Evolutionary conservation across 164 flowering plant genomes (phyloP), one percentile per base, ranked within the genome.

Genomic region (Echeveria elegans): DNA sequence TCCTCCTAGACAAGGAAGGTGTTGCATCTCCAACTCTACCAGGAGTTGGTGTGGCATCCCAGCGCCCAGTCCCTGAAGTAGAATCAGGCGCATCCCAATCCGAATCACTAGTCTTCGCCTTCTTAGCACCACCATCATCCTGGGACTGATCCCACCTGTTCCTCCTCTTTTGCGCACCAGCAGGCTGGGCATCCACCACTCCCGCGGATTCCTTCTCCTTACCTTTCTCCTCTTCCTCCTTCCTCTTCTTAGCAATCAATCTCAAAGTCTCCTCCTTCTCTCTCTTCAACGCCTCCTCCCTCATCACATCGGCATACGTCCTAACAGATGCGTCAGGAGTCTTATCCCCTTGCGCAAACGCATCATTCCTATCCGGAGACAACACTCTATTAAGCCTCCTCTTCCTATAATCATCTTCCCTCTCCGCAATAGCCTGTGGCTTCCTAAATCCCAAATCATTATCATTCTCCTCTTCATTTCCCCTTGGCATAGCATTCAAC

Each of bases 31-130:
- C 87, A 8, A 86, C 76, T 53, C 97, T 82, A 32, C 98, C 97
- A 0, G 98, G 98, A 0, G 98, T 92, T 0, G 98, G 98, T 1
- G 98, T 93, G 0, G 97, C 95, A 79, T 93, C 98, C 98, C 98
- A 93, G 41, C 97, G 72, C 0, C 98, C 92, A 70, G 85, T 85
- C 47, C 93, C 98, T 0, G 97, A 91, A 0, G 97, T 86, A 0
- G 95, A 81, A 73, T 91, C 99, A 0, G 96, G 97, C 83, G 83
- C 50, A 61, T 94, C 99, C 99, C 99, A 94, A 70, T 94, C 99
- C 5, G 99, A 94, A 0, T 71, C 28, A 5, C 48, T 31, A n/a
- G 38, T 63, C 68, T 85, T 91, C 0, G 89, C 81, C 72, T 91
- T 91, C 81, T 89, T 94, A 16, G 68, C 76, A 50, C 63, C 68